phyloP scores from a whole-genome alignment of 2,329 filamentous ascomycete species.

The Xylariomycetidae sp. region DNA sequence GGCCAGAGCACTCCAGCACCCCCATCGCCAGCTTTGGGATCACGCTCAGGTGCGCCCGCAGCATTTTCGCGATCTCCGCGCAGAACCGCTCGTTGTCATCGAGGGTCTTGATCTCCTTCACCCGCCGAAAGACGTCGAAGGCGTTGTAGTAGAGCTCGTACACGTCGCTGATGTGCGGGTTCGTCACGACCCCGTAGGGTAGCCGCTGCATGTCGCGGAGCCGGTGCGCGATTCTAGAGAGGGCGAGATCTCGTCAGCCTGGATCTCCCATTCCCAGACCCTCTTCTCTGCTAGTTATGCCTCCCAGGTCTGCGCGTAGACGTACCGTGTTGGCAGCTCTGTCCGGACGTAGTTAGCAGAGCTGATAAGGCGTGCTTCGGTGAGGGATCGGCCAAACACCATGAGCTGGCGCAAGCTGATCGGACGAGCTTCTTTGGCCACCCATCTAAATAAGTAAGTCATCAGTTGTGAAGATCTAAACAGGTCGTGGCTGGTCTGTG shows the following conservation, averaged over 20 bases:
- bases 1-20: conserved; percentile 78
- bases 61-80: conserved; percentile 67
- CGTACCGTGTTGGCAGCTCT: conserved; percentile 78
- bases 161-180: conserved; percentile 85
- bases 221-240: conserved; percentile 84
- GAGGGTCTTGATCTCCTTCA: conserved; percentile 75
- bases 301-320: conserved; percentile 1
- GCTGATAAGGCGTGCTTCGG: conserved; percentile 80
- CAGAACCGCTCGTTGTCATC: conserved; percentile 90
- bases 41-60: conserved; percentile 84
- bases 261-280: background rate
- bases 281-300: background rate
- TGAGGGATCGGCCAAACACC: conserved; percentile 91
- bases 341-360: conserved; percentile 97
- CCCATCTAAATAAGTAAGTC: conserved; percentile 62
- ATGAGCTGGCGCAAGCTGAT: conserved; percentile 95
- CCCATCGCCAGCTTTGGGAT: conserved; percentile 95
- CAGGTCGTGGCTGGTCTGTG: background rate
- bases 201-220: conserved; percentile 96
- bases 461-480: conserved; percentile 5
- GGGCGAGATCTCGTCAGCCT: no score
- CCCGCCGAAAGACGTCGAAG: conserved; percentile 83
- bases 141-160: conserved; percentile 96
- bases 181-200: conserved; percentile 94
- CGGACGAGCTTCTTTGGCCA: conserved; percentile 84